Conservation (phyloP, 1,284 basidiomycete genomes). For the Pseudozyma thailandica region DNA sequence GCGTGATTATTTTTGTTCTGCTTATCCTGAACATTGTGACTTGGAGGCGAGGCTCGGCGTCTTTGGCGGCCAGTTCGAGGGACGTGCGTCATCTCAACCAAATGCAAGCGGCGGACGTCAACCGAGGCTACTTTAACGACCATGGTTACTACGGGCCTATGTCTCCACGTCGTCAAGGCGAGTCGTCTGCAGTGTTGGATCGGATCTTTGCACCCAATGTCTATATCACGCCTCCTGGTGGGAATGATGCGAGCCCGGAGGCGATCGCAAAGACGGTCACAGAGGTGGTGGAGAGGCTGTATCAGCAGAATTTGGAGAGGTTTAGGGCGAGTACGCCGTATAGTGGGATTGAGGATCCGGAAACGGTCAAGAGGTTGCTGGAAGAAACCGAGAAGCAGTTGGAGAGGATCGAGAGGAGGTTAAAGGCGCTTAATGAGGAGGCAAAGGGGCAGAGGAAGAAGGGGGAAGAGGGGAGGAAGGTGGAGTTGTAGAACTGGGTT, state of each 20-base stretch:
- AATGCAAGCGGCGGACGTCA: conserved; percentile 28
- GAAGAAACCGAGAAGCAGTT: conserved; percentile 71
- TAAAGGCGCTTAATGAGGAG: conserved; percentile 22
- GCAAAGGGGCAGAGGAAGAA: conserved; percentile 5
- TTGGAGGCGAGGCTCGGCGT: conserved; percentile 14
- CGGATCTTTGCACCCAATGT: conserved; percentile 42
- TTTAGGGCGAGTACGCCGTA: background rate
- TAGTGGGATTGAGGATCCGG: conserved; percentile 70
- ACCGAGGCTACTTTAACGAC: conserved; percentile 41
- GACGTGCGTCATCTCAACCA: conserved; percentile 16
- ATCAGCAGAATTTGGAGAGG: conserved; percentile 26
- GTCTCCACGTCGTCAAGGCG: conserved; percentile 13
- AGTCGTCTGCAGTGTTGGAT: conserved; percentile 11
- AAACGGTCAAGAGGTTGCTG: conserved; percentile 68
- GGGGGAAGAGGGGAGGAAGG: conserved; percentile 11
- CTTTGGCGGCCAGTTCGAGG: conserved; percentile 2
- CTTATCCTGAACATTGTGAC: conserved; percentile 67
- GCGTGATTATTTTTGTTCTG: conserved; percentile 62
- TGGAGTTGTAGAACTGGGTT: conserved; percentile 24
- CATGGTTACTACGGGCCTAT: conserved; percentile 31
- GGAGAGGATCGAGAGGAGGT: conserved; percentile 69
- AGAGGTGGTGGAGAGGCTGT: conserved; percentile 65
- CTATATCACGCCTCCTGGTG: conserved; percentile 43
- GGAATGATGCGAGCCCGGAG: conserved; percentile 46
- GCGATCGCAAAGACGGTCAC: conserved; percentile 64